phyloP scores from a whole-genome alignment of 495 filamentous ascomycete species.

The Pyronema omphalodes region DNA sequence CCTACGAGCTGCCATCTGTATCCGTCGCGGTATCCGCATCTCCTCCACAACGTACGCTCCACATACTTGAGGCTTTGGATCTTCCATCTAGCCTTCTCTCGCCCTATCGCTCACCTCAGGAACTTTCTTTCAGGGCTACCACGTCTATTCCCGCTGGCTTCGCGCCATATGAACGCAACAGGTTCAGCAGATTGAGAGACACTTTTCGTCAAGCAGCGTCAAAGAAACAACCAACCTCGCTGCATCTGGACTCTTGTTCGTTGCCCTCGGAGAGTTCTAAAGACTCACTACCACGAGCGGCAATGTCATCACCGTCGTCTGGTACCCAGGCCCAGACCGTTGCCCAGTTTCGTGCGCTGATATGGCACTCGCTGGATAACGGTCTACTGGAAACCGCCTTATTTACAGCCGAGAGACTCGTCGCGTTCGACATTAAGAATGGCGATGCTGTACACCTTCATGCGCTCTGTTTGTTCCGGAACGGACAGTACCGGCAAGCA shows the following conservation, averaged over 20 bases:
- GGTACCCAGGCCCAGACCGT: slow-evolving; percentile 38
- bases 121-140: slow-evolving; percentile 9
- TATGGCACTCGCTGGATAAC: slow-evolving; percentile 89
- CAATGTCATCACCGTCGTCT: slow-evolving; percentile 3
- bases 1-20: not conserved
- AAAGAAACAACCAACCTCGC: not conserved
- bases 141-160: slow-evolving; percentile 12
- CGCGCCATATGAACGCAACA: slow-evolving; percentile 19
- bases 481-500: slow-evolving; percentile 56
- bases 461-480: slow-evolving; percentile 62
- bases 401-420: slow-evolving; percentile 73
- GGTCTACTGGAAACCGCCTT: slow-evolving; percentile 71
- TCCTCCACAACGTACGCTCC: slow-evolving; percentile 9
- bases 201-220: slow-evolving; percentile 13
- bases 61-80: slow-evolving; percentile 14
- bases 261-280: not conserved
- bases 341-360: slow-evolving; percentile 59
- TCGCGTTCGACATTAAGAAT: slow-evolving; percentile 60
- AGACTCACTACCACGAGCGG: not conserved
- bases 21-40: not conserved
- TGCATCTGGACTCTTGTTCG: not conserved
- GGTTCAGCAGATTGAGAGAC: slow-evolving; percentile 21
- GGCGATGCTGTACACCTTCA: slow-evolving; percentile 68
- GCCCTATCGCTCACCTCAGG: slow-evolving; percentile 17
- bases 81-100: slow-evolving; percentile 20